Conservation (phyloP, 331 rosid genomes). For the Arachis monticola region DNA sequence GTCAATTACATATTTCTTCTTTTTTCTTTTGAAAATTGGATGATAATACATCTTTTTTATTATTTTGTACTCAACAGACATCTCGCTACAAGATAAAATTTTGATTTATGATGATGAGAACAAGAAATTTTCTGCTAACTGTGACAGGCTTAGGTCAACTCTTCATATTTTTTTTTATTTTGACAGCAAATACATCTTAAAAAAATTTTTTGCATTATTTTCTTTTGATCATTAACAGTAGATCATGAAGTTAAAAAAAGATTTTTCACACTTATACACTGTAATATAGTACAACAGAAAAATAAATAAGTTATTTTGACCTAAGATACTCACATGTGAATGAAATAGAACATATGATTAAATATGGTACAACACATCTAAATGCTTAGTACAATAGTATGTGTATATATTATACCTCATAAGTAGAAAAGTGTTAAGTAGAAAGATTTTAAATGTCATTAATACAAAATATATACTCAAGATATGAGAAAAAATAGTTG, state of each 20-base stretch:
- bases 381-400: slow-evolving; percentile 11
- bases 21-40: background rate
- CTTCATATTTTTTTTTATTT: slow-evolving; percentile 18
- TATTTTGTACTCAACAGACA: slow-evolving; percentile 45
- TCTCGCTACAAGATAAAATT: slow-evolving; percentile 64
- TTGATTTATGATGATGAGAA: slow-evolving; percentile 76
- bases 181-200: slow-evolving; percentile 35
- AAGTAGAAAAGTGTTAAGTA: slow-evolving; percentile 20
- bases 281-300: slow-evolving; percentile 25
- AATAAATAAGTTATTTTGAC: slow-evolving; percentile 1
- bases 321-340: slow-evolving; percentile 21
- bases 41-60: slow-evolving; percentile 1
- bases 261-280: slow-evolving; percentile 40
- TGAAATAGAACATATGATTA: slow-evolving; percentile 25
- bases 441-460: slow-evolving; percentile 11
- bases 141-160: slow-evolving; percentile 60
- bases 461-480: slow-evolving; percentile 1
- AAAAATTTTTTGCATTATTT: slow-evolving; percentile 11
- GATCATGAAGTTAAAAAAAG: slow-evolving; percentile 46
- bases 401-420: slow-evolving; percentile 26
- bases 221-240: slow-evolving; percentile 47
- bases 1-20: background rate
- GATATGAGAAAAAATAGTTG: too few species aligned
- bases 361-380: slow-evolving; percentile 25
- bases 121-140: slow-evolving; percentile 54